Evolutionary conservation across 192 early-diverging fungal genomes (phyloP), one percentile per base, ranked within the genome.

Genomic region (Pilobolus umbonatus): DNA sequence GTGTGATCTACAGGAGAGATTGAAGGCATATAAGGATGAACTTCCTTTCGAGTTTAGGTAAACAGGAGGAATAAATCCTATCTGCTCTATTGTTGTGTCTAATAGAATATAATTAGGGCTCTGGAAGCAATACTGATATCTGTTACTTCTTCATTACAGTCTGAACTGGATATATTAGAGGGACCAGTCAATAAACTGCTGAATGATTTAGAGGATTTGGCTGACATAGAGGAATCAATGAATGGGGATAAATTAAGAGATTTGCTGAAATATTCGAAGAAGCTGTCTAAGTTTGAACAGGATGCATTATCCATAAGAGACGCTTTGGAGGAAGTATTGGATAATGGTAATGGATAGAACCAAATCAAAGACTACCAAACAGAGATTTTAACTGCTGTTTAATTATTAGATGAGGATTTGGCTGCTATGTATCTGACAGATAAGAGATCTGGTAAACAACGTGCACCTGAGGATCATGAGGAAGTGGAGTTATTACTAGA

Each of bases 401-500:
- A 11, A 11, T 2, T n/a, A 8, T 63, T 76, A 75, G 91, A 94
- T 73, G 92, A 96, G 31, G 93, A 96, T 58, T 65, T 96, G 38
- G 93, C 90, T 0, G 87, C 76, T 22, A 89, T 96, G 89, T 96
- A 91, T 60, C 68, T 96, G 57, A 88, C 89, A 3, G 88, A 83
- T 35, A 96, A 96, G 72, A 81, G 82, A 35, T 45, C 61, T 5
- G 84, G 83, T 29, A 45, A 42, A 5, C 65, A 78, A 5, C 80
- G 86, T 34, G 72, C 68, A 5, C 64, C 71, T 10, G 62, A 80
- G 21, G 88, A 93, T 50, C 90, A 96, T 55, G 86, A 90, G 38
- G 94, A 96, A 50, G 87, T 89, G 25, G 94, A 96, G 67, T 78
- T 96, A 42, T 72, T 96, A 67, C 71, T 96, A 46, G 94, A 96